Base-by-base conservation (phyloP, 2,329 filamentous ascomycete species). In the Chaetomiaceae sp. region DNA sequence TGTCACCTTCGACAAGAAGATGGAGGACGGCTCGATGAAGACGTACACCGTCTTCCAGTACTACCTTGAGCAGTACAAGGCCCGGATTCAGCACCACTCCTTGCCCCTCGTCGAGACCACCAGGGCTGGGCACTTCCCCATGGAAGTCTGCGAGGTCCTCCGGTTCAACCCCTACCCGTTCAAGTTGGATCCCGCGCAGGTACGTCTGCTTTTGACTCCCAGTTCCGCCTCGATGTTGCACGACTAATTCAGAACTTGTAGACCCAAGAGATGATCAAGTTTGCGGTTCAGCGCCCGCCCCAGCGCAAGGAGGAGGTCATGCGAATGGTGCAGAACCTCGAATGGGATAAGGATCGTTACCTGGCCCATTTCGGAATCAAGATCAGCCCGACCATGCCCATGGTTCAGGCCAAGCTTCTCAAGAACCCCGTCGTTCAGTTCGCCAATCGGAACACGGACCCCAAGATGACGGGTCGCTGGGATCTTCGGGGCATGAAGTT, bases 251-350 rank as follows among this genome's bases (percentile, higher is more conserved):
- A 22, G 3, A 3, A 29, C 1, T 4, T 67, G 0, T 74, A 95
- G 68, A 96, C 91, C 0, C 70, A 83, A 0, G 68, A 76, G 5
- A 98, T 98, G 93, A 96, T 98, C 70, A 91, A 86, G 64, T 88
- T 91, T 58, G 90, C 91, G 0, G 91, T 95, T 4, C 88, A 85
- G 6, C 76, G 83, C 1, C 93, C 93, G 0, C 62, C 64, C 0
- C 63, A 81, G 24, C 86, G 93, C n/a, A 77, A 79, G 54, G 57
- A 62, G 0, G 79, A 85, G 17, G 89, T 97, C 56, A 68, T 81
- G 39, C 63, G 76, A 3, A 85, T 85, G 14, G 77, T 95, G 8
- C 60, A 68, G 0, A 76, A 84, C 54, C 72, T 91, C 0, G 69
- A 80, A 9, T 93, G 88, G 80, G 55, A 59, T 1, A 60, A 74